These are phyloP conservation scores for Fusarium falciforme DNA, from an alignment of 2,329 filamentous ascomycete species.

Conservation along the genomic window DNA sequence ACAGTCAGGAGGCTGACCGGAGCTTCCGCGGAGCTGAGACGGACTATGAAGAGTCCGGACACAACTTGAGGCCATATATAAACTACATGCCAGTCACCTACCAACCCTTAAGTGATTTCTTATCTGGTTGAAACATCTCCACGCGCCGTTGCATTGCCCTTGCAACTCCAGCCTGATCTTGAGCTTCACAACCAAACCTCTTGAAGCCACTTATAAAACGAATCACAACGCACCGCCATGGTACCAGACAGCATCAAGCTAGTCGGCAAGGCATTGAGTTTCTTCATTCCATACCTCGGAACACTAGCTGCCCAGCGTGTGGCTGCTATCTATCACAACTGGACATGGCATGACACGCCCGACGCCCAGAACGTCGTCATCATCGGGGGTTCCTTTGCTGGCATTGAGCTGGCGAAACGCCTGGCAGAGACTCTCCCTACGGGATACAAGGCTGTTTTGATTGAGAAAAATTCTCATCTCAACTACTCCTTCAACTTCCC, in stretches of 20 bases:
- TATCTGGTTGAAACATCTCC: too few relatives aligned
- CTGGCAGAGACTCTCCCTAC: background rate
- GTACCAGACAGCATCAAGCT: background rate
- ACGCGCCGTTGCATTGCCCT: background rate
- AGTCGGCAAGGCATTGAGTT: background rate
- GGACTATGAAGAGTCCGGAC: background rate
- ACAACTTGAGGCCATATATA: background rate
- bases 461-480: conserved; percentile 19
- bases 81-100: background rate
- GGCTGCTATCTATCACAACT: background rate
- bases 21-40: background rate
- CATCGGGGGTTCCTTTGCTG: conserved; percentile 14
- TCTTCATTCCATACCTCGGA: background rate
- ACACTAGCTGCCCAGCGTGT: background rate
- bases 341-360: background rate
- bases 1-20: background rate
- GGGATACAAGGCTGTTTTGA: background rate
- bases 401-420: background rate
- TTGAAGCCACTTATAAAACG: background rate
- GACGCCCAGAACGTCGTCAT: conserved; percentile 2
- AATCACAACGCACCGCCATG: background rate
- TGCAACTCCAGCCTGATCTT: too few relatives aligned
- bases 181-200: background rate
- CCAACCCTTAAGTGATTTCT: background rate
- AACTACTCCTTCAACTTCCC: conserved; percentile 15